Evolutionary conservation across 2,329 filamentous ascomycete species (phyloP).

Genomic region (Botrytis hyacinthi): DNA sequence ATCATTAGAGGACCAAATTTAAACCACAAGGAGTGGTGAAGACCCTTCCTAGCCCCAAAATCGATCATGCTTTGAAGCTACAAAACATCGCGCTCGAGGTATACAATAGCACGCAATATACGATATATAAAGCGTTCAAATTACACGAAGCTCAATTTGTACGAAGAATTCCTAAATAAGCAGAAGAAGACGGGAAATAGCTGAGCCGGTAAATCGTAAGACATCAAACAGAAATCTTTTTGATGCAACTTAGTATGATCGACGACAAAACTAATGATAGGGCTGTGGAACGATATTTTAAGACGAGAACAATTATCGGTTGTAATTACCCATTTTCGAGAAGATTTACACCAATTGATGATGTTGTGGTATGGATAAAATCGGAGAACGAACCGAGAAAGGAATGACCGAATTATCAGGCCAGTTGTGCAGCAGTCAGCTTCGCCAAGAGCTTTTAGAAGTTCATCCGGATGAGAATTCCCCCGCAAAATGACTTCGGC

Average conservation of each 20-base stretch:
- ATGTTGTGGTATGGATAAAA: constrained; percentile 1
- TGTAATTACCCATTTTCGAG: not conserved
- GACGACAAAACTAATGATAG: not conserved
- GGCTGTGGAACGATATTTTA: not conserved
- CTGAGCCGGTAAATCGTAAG: not conserved
- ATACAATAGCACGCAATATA: not conserved
- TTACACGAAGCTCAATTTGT: not conserved
- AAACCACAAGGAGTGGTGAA: not conserved
- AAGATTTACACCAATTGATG: not conserved
- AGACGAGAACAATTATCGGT: not conserved
- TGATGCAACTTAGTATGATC: not conserved
- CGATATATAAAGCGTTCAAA: not conserved
- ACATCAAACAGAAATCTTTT: not conserved
- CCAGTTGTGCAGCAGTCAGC: constrained; percentile 12
- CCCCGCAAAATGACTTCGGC: constrained; percentile 13
- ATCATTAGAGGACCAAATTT: not conserved
- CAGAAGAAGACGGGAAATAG: not conserved
- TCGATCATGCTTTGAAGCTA: not conserved
- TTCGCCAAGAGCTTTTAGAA: constrained; percentile 13
- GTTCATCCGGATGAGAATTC: constrained; percentile 19
- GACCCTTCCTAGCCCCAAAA: not conserved
- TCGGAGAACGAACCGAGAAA: not conserved
- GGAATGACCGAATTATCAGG: not conserved
- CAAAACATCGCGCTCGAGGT: not conserved
- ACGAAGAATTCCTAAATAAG: not conserved